Percentiles rank a stretch among this genome's conserved stretches.
Conservation (phyloP, 192 early-diverging fungal species). For the Pilobolus umbonatus region DNA sequence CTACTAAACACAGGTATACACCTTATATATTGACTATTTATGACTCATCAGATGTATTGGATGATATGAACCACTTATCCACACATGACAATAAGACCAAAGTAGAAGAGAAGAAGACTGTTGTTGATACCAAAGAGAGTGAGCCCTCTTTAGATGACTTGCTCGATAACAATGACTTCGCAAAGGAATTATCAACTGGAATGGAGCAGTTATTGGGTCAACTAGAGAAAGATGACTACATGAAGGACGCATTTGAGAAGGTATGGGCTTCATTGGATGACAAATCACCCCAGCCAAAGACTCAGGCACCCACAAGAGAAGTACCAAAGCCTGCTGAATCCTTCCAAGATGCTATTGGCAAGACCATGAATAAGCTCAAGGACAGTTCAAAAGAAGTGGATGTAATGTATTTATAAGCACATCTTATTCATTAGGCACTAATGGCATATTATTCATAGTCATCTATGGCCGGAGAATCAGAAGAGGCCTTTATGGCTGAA, state of each 20-base stretch:
- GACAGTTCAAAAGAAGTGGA: slow-evolving; percentile 81
- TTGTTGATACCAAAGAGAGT: background rate
- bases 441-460: slow-evolving; percentile 39
- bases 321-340: slow-evolving; percentile 29
- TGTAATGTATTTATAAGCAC: too few relatives aligned
- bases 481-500: slow-evolving; percentile 55
- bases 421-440: too few relatives aligned
- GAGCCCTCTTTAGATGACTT: slow-evolving; percentile 23
- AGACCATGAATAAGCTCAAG: slow-evolving; percentile 87
- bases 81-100: slow-evolving; percentile 29
- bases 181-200: slow-evolving; percentile 65
- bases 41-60: slow-evolving; percentile 57
- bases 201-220: slow-evolving; percentile 79
- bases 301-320: background rate
- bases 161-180: slow-evolving; percentile 64
- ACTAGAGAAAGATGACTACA: slow-evolving; percentile 49
- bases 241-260: slow-evolving; percentile 51
- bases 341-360: slow-evolving; percentile 86
- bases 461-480: slow-evolving; percentile 45
- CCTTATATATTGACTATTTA: background rate
- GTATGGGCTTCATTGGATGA: slow-evolving; percentile 44
- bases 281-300: slow-evolving; percentile 10
- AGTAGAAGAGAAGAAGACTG: slow-evolving; percentile 17
- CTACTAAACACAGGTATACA: too few relatives aligned
- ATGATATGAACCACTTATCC: slow-evolving; percentile 55